phyloP scores from a whole-genome alignment of 768 basidiomycete genomes.

The Auriculariales sp. region DNA sequence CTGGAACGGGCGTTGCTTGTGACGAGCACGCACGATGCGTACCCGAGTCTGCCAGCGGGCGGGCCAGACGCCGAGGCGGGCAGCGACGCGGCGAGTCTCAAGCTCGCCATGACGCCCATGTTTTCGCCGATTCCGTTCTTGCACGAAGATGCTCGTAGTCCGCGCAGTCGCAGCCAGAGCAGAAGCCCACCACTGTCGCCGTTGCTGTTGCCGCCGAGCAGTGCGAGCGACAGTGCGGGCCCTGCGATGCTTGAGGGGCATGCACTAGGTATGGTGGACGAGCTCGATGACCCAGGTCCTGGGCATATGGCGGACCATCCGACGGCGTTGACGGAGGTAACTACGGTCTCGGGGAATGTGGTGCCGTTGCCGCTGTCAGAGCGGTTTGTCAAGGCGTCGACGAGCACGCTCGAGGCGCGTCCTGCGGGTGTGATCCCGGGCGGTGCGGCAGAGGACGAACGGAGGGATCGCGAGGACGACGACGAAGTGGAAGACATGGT shows the following conservation, averaged over 20 bases:
- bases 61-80: constrained; percentile 20
- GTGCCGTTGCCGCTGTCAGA: constrained; percentile 5
- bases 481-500: constrained; percentile 12
- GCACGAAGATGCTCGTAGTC: constrained; percentile 55
- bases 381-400: constrained; percentile 11
- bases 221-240: constrained; percentile 3
- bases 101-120: constrained; percentile 53
- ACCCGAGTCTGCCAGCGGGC: constrained; percentile 27
- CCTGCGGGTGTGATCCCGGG: not conserved
- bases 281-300: constrained; percentile 71
- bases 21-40: constrained; percentile 64
- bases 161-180: constrained; percentile 42
- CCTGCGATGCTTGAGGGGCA: constrained; percentile 21
- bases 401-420: not conserved
- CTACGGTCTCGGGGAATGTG: not conserved
- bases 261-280: constrained; percentile 60
- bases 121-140: constrained; percentile 83
- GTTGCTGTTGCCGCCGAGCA: constrained; percentile 16
- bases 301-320: constrained; percentile 77
- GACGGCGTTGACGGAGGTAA: constrained; percentile 35
- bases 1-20: constrained; percentile 72
- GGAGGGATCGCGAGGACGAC: constrained; percentile 7
- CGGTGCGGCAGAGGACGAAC: not conserved
- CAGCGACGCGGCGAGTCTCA: constrained; percentile 21
- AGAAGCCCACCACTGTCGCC: constrained; percentile 71